Conservation (phyloP, 208 protist genomes). For the Tritrichomonas foetus region DNA sequence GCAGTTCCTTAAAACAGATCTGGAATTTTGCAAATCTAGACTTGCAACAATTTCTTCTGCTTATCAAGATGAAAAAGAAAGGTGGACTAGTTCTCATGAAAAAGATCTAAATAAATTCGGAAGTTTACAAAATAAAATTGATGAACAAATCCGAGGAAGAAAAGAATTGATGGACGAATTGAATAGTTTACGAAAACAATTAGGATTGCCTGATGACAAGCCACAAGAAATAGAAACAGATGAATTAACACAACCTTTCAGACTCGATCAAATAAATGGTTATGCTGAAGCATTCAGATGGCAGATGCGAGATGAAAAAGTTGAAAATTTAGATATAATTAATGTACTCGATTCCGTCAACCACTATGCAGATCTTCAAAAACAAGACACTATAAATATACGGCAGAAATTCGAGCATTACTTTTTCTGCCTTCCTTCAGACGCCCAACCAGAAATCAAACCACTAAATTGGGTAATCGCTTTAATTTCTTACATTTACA, state of each 20-base stretch:
- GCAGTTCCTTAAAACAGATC: neutral
- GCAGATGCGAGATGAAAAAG: neutral
- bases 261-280: neutral
- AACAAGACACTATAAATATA: no score
- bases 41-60: neutral
- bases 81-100: neutral
- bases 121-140: constrained; percentile 27
- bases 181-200: neutral
- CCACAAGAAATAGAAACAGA: neutral
- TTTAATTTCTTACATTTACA: neutral
- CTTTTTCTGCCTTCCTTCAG: neutral
- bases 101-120: constrained; percentile 27
- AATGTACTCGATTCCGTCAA: neutral
- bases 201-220: neutral
- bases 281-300: neutral
- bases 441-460: neutral
- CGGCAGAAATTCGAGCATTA: neutral
- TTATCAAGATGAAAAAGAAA: neutral
- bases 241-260: neutral
- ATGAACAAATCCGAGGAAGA: neutral
- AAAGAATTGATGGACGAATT: neutral
- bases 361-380: neutral
- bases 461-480: neutral
- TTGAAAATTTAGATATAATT: neutral
- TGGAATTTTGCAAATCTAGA: neutral